A percentile compares a stretch with the other conserved stretches of the same genome.
Conservation (phyloP, 2,329 filamentous ascomycete genomes). For the Zymoseptoria brevis region DNA sequence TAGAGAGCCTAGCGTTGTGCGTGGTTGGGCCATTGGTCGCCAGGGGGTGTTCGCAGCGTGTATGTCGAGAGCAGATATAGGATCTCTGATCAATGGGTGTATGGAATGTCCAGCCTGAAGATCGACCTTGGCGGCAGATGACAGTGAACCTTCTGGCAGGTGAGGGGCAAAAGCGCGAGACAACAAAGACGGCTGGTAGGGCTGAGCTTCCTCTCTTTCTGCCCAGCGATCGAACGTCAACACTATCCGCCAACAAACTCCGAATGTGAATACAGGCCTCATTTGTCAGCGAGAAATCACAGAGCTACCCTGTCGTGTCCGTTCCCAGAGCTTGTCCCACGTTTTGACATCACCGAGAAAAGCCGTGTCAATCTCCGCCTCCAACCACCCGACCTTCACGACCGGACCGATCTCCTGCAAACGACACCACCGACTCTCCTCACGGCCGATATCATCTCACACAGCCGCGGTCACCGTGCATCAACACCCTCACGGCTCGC, state of each 20-base stretch:
- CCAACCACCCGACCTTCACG: slow-evolving; percentile 2
- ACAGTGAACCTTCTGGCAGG: background rate
- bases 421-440: slow-evolving; percentile 1
- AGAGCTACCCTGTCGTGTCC: background rate
- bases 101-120: background rate
- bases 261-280: background rate
- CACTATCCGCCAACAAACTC: background rate
- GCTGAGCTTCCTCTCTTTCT: background rate
- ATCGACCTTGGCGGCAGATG: background rate
- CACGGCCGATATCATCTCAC: slow-evolving; percentile 3
- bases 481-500: slow-evolving; percentile 3
- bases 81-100: background rate
- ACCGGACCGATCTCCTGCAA: background rate
- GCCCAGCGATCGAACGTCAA: background rate
- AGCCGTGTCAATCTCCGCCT: slow-evolving; percentile 1
- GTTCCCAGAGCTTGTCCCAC: background rate
- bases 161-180: too few species aligned
- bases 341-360: background rate
- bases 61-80: background rate
- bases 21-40: background rate
- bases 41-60: background rate
- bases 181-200: background rate
- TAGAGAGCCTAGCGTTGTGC: background rate
- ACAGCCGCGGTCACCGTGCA: slow-evolving; percentile 1
- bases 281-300: background rate